Conservation (phyloP, 176 grass and related monocot species). For the Hordeum marinum region DNA sequence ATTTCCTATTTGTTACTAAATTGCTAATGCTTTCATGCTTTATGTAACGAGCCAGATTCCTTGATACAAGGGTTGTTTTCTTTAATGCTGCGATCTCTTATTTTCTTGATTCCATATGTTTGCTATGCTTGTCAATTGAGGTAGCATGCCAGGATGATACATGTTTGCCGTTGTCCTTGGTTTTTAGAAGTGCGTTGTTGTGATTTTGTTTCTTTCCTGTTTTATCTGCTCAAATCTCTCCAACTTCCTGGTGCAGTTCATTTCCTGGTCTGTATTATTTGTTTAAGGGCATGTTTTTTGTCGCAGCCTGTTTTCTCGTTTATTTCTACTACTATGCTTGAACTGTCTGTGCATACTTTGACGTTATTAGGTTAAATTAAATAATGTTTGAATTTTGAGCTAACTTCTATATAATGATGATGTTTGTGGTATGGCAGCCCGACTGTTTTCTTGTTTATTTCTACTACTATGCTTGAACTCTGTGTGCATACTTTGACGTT, state of each 20-base stretch:
- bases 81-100: neutral
- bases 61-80: neutral
- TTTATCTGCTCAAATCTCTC: neutral
- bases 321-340: neutral
- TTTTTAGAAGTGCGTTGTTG: neutral
- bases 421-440: neutral
- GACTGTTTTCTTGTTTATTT: neutral
- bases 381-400: neutral
- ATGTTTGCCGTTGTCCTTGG: neutral
- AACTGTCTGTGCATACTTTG: neutral
- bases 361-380: neutral
- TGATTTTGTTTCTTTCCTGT: neutral
- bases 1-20: neutral
- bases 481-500: neutral
- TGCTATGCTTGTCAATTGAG: neutral
- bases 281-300: neutral
- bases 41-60: neutral
- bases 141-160: neutral
- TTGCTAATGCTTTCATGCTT: neutral
- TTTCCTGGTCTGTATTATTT: neutral
- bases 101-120: constrained; percentile 6
- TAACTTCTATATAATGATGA: neutral
- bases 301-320: neutral
- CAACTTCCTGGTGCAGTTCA: neutral
- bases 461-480: neutral